phyloP scores from a whole-genome alignment of 352 stramenopile species.

The Phytophthora macrochlamydospora region DNA sequence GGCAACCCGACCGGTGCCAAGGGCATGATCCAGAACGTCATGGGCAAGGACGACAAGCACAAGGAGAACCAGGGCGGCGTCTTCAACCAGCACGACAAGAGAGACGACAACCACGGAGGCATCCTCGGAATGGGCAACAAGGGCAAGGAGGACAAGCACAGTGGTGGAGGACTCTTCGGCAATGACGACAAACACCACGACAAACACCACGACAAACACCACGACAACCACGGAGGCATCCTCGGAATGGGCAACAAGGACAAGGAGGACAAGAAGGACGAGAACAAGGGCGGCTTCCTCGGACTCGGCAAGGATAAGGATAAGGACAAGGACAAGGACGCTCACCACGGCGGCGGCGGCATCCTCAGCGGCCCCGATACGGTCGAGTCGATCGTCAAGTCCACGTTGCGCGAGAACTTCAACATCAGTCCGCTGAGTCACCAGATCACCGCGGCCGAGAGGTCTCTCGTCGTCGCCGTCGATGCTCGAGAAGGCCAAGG shows the following conservation, averaged over 20 bases:
- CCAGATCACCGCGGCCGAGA: background rate
- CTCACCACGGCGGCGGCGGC: background rate
- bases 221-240: background rate
- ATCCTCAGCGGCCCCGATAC: background rate
- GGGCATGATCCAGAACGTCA: background rate
- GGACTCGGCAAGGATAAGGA: background rate
- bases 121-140: background rate
- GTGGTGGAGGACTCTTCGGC: background rate
- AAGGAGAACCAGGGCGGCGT: background rate
- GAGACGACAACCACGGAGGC: background rate
- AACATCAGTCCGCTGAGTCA: background rate
- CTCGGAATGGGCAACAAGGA: background rate
- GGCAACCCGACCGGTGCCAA: background rate
- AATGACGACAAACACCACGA: background rate
- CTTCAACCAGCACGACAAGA: background rate
- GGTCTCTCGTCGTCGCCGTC: background rate
- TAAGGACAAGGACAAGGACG: background rate
- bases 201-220: background rate
- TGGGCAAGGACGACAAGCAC: background rate
- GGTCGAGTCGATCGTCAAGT: conserved; percentile 1
- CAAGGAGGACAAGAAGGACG: background rate
- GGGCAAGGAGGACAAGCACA: background rate
- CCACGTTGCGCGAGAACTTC: background rate
- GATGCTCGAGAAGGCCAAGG: background rate
- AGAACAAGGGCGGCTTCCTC: background rate